Conservation (phyloP, 768 basidiomycete genomes). For the Lyophyllum semitale region DNA sequence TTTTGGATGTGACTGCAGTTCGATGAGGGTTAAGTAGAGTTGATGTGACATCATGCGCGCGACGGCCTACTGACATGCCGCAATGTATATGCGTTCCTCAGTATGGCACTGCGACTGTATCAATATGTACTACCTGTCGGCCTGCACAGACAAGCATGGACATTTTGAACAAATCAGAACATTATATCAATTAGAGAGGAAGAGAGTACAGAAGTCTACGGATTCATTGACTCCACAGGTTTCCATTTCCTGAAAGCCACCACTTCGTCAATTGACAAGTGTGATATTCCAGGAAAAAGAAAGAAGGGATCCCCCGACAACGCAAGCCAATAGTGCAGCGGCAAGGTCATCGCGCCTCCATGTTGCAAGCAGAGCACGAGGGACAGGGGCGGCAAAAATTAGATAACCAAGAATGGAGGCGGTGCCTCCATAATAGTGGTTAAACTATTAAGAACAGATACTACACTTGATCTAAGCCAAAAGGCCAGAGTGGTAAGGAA, state of each 20-base stretch:
- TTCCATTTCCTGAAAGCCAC: neutral
- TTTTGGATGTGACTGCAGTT: too few relatives aligned
- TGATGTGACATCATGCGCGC: too few relatives aligned
- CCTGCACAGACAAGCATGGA: too few relatives aligned
- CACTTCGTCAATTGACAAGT: neutral
- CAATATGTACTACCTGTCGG: too few relatives aligned
- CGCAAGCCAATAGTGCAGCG: conserved; percentile 29
- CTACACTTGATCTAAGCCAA: conserved; percentile 98
- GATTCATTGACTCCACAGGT: neutral
- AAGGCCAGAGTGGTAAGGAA: conserved; percentile 86
- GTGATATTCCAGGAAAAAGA: conserved; percentile 4
- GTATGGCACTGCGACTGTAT: too few relatives aligned
- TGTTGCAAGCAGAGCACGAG: conserved; percentile 47
- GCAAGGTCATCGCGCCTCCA: conserved; percentile 36
- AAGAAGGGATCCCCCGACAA: conserved; percentile 38
- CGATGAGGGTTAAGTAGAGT: too few relatives aligned
- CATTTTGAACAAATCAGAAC: too few relatives aligned
- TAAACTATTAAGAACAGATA: conserved; percentile 94
- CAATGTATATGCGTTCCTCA: too few relatives aligned
- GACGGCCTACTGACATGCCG: too few relatives aligned
- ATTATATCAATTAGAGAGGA: too few relatives aligned
- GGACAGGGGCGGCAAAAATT: conserved; percentile 22
- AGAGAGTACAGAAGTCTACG: too few relatives aligned
- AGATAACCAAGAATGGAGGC: conserved; percentile 13
- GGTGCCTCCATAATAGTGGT: conserved; percentile 36